Conservation (phyloP, 257 asterid species). For the Penstemon barbatus region DNA sequence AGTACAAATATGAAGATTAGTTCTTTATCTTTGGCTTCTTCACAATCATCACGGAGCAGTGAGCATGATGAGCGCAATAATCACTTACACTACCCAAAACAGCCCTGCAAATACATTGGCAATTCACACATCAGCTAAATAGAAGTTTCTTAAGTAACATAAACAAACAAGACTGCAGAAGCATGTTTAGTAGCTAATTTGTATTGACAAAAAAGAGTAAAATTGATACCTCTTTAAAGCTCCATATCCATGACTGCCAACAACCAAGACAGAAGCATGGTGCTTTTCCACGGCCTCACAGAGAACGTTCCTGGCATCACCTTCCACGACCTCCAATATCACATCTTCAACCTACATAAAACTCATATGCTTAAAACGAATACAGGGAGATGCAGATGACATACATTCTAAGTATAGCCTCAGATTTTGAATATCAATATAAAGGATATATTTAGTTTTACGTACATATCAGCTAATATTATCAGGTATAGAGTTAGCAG, state of each 20-base stretch:
- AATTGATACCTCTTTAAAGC: slow-evolving; percentile 56
- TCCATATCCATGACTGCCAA: slow-evolving; percentile 78
- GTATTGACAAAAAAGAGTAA: not conserved
- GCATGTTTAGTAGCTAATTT: not conserved
- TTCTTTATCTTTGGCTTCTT: slow-evolving; percentile 33
- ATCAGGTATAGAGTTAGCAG: no score
- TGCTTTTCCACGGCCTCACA: slow-evolving; percentile 69
- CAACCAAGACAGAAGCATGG: slow-evolving; percentile 58
- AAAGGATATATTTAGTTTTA: not conserved
- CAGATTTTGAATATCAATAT: no score
- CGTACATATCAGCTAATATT: not conserved
- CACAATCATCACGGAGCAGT: slow-evolving; percentile 52
- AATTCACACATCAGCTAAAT: no score
- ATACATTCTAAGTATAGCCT: not conserved
- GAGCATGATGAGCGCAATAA: slow-evolving; percentile 48
- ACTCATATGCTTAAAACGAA: not conserved
- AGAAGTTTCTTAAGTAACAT: no score
- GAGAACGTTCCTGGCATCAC: slow-evolving; percentile 67
- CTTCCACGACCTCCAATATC: slow-evolving; percentile 44
- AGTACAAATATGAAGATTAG: not conserved
- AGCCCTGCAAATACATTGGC: slow-evolving; percentile 32
- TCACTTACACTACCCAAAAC: slow-evolving; percentile 56
- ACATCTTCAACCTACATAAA: slow-evolving; percentile 47
- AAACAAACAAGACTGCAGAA: no score
- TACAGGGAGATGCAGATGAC: not conserved